These are phyloP conservation scores for Saccharomycopsis fibuligera DNA, from an alignment of 805 yeast species.

Conservation along the genomic window DNA sequence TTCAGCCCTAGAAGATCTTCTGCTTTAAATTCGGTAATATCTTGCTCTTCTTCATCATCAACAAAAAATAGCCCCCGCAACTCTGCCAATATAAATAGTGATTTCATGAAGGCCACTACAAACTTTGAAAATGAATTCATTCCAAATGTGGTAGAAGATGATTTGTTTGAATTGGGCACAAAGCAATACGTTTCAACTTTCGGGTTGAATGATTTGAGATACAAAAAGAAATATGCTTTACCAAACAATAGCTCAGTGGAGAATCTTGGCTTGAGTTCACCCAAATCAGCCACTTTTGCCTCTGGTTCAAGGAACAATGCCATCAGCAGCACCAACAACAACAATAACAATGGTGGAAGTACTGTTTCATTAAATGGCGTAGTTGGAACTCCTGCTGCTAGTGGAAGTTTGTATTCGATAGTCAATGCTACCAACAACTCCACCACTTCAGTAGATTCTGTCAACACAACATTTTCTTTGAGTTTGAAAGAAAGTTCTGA, in stretches of 20 bases:
- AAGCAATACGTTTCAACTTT: conserved; percentile 11
- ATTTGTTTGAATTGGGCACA: conserved; percentile 9
- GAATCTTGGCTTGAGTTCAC: neutral
- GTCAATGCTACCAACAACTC: conserved; percentile 18
- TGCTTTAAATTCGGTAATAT: neutral
- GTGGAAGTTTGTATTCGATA: conserved; percentile 13
- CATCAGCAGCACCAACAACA: too few relatives aligned
- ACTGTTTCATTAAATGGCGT: too few relatives aligned
- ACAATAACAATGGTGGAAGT: too few relatives aligned
- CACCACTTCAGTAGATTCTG: conserved; percentile 13
- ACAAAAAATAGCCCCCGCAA: conserved; percentile 1
- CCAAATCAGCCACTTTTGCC: too few relatives aligned
- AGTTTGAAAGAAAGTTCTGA: conserved; percentile 4
- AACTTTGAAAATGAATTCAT: conserved; percentile 9
- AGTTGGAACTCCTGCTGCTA: neutral
- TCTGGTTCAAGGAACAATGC: too few relatives aligned
- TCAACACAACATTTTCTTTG: conserved; percentile 11
- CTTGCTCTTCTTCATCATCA: too few relatives aligned
- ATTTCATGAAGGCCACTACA: neutral
- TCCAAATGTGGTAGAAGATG: conserved; percentile 14
- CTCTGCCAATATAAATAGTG: neutral
- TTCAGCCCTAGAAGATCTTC: neutral
- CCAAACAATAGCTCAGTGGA: conserved; percentile 17
- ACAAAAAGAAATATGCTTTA: conserved; percentile 20
- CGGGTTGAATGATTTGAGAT: conserved; percentile 15